Evolutionary conservation across 2,329 filamentous ascomycete genomes (phyloP), one percentile per base, ranked within the genome.

Genomic region (Chaetothyriales sp.): DNA sequence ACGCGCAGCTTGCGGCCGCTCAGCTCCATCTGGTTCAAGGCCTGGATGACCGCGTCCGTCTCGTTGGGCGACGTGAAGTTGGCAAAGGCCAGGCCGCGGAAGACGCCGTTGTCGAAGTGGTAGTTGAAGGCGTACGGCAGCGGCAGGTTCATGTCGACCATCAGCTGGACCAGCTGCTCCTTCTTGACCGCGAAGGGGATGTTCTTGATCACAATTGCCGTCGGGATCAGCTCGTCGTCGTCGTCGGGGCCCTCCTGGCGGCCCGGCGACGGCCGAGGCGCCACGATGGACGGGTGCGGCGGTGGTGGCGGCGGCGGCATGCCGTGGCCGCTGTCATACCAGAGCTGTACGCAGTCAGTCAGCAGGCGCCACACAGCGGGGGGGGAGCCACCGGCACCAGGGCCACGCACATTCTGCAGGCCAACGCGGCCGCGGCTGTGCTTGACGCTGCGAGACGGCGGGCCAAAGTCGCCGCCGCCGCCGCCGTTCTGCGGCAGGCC

Each of bases 51-150:
- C 48, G 84, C 78, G 10, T 86, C 85, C 0, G 92, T 98, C 68
- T 98, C 92, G 58, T 95, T 86, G 1, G 92, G 82, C 15, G 88
- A 95, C 37, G 92, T 94, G 68, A 97, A 98, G 70, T 98, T 98
- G 65, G 92, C 92, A 72, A 98, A 98, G 1, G 92, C 92, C 49
- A 98, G 75, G 5, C 92, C 92, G 53, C 92, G 78, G 73, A 98
- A 98, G 25, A 98, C 89, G 25, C 92, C 92, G 63, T 94, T 94
- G 66, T 98, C 92, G 65, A 98, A 98, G 69, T 98, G 92, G 65
- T 98, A 97, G 74, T 98, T 98, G 76, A 98, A 98, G 10, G 92
- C 92, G 65, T 98, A 98, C 0, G 92, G 92, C 60, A 97, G 80
- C 1, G 92, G 92, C 43, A 98, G 78, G 60, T 88, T 85, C 77